phyloP scores from a whole-genome alignment of 345 rosid genomes.

The Linum lewisii region DNA sequence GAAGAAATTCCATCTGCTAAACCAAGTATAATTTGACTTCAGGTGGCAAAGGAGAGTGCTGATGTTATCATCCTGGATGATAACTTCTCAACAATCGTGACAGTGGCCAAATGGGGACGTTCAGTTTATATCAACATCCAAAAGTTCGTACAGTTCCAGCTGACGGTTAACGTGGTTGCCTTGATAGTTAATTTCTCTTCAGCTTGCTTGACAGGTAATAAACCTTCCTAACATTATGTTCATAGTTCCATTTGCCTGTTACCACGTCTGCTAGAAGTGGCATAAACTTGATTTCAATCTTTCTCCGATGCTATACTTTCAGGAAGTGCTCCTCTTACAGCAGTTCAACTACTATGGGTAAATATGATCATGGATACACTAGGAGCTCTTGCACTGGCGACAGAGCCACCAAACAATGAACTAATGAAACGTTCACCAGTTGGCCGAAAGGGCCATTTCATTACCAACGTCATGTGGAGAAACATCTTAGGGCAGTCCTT shows the following conservation, averaged over 20 bases:
- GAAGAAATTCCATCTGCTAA: background rate
- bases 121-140: conserved; percentile 88
- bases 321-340: conserved; percentile 28
- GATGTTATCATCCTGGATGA: conserved; percentile 92
- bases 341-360: conserved; percentile 29
- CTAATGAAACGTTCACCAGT: conserved; percentile 25
- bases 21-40: conserved; percentile 8
- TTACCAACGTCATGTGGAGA: conserved; percentile 92
- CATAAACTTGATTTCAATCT: too few relatives aligned
- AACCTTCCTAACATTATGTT: background rate
- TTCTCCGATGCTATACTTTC: background rate
- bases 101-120: conserved; percentile 96
- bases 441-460: conserved; percentile 48
- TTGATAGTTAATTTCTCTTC: conserved; percentile 80
- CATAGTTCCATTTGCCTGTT: too few relatives aligned
- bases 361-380: conserved; percentile 30
- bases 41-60: conserved; percentile 99
- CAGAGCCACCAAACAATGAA: conserved; percentile 27
- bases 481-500: conserved; percentile 80
- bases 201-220: conserved; percentile 79
- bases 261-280: too few relatives aligned
- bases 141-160: conserved; percentile 88
- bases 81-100: conserved; percentile 86
- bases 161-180: conserved; percentile 85
- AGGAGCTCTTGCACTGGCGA: conserved; percentile 29